phyloP scores from a whole-genome alignment of 2,329 filamentous ascomycete species.

The Cyanodermella asteris region DNA sequence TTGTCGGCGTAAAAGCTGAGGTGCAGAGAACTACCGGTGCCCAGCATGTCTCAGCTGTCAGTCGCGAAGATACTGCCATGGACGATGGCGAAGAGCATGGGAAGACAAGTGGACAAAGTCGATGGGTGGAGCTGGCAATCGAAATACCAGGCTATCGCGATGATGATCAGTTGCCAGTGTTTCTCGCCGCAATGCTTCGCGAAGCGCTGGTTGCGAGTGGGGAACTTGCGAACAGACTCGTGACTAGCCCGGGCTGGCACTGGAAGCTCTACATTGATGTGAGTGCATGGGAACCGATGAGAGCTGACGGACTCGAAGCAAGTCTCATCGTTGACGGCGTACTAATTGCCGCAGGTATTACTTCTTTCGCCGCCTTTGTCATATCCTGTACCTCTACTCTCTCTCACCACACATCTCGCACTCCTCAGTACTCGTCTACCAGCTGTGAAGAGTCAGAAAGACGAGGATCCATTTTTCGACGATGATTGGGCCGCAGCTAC shows the following conservation, averaged over 20 bases:
- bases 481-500: constrained; percentile 85
- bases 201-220: constrained; percentile 65
- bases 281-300: too few species aligned
- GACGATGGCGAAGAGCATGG: constrained; percentile 9
- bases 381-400: constrained; percentile 81
- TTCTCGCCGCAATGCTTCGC: constrained; percentile 66
- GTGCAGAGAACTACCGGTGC: constrained; percentile 47
- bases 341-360: constrained; percentile 39
- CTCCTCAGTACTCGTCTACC: constrained; percentile 74
- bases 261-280: constrained; percentile 95
- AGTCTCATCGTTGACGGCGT: constrained; percentile 1
- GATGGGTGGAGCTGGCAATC: constrained; percentile 76
- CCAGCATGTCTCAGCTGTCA: constrained; percentile 13
- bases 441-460: constrained; percentile 62
- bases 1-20: constrained; percentile 89
- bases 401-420: constrained; percentile 79
- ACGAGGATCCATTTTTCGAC: constrained; percentile 94
- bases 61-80: constrained; percentile 6
- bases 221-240: constrained; percentile 43
- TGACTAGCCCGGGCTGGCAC: constrained; percentile 81
- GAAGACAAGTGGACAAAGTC: constrained; percentile 25
- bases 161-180: constrained; percentile 75
- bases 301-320: constrained; percentile 3
- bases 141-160: constrained; percentile 82
- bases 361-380: constrained; percentile 83